Conservation (phyloP, 2,329 filamentous ascomycete genomes). For the Lasiodiplodia sp. region DNA sequence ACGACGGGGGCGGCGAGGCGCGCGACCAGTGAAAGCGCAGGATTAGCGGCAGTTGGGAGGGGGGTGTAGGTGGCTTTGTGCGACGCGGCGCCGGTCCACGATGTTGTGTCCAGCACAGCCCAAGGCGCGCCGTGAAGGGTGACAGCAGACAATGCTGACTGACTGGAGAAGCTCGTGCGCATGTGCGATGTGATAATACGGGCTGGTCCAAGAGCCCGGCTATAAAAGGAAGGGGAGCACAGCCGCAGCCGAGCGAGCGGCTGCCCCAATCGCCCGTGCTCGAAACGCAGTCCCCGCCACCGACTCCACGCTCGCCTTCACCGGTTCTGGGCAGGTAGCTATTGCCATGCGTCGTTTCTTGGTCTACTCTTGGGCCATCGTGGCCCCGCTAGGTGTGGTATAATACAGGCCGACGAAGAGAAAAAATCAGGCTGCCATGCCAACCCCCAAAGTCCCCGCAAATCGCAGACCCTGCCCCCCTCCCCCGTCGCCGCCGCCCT, state of each 20-base stretch:
- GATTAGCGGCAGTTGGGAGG: not conserved
- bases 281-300: slow-evolving; percentile 9
- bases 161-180: slow-evolving; percentile 16
- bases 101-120: slow-evolving; percentile 16
- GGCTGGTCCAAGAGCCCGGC: slow-evolving; percentile 3
- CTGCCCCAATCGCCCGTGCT: not conserved
- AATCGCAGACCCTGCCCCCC: not conserved
- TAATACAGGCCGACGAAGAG: slow-evolving; percentile 23
- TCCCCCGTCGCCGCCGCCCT: not conserved
- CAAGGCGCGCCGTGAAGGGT: slow-evolving; percentile 15
- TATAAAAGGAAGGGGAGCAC: slow-evolving; percentile 25
- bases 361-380: not conserved
- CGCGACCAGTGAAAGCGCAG: slow-evolving; percentile 10
- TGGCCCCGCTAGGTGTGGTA: slow-evolving; percentile 10
- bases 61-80: not conserved
- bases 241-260: slow-evolving; percentile 5
- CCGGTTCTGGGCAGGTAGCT: not conserved
- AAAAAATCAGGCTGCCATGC: slow-evolving; percentile 8
- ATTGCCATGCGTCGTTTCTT: not conserved
- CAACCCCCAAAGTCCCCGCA: slow-evolving; percentile 5
- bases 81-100: slow-evolving; percentile 6
- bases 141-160: slow-evolving; percentile 1
- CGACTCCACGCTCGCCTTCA: slow-evolving; percentile 9
- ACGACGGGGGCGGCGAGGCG: slow-evolving; percentile 6
- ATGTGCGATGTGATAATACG: slow-evolving; percentile 20